These are phyloP conservation scores for Colletotrichum musicola DNA, from an alignment of 2,329 filamentous ascomycete genomes.

Conservation along the genomic window DNA sequence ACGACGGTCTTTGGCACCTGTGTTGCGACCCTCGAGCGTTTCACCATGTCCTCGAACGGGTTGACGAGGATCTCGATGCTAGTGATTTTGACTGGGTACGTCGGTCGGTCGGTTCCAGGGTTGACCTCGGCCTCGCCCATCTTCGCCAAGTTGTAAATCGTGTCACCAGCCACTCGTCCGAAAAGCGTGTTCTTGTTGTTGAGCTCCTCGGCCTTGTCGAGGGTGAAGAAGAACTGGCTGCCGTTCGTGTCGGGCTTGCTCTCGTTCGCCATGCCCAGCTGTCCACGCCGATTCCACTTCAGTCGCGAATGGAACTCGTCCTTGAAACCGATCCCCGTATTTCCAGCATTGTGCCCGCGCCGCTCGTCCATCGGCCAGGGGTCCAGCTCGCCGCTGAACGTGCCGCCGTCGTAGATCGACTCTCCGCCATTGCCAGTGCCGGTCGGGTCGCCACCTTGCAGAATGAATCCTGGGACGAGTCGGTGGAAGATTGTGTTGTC, in stretches of 20 bases:
- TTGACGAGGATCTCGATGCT: conserved; percentile 82
- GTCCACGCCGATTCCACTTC: conserved; percentile 90
- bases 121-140: conserved; percentile 90
- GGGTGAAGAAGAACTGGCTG: conserved; percentile 96
- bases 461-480: conserved; percentile 88
- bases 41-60: conserved; percentile 85
- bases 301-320: conserved; percentile 94
- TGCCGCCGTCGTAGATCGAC: conserved; percentile 89
- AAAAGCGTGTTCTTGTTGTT: conserved; percentile 94
- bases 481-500: conserved; percentile 94
- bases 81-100: conserved; percentile 87
- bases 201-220: conserved; percentile 87
- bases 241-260: conserved; percentile 84
- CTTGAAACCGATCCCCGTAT: conserved; percentile 71
- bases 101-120: conserved; percentile 82
- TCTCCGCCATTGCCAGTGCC: conserved; percentile 93
- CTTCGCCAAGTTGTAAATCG: conserved; percentile 94
- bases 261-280: conserved; percentile 97
- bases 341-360: conserved; percentile 70
- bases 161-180: conserved; percentile 90
- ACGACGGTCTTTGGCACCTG: conserved; percentile 59
- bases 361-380: conserved; percentile 77
- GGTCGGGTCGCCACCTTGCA: conserved; percentile 95
- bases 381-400: conserved; percentile 79
- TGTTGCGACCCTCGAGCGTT: conserved; percentile 70